A percentile compares a stretch with the other conserved stretches of the same genome.
Evolutionary conservation across 495 filamentous ascomycete genomes (phyloP).

Genomic region (Bombardia bombarda): DNA sequence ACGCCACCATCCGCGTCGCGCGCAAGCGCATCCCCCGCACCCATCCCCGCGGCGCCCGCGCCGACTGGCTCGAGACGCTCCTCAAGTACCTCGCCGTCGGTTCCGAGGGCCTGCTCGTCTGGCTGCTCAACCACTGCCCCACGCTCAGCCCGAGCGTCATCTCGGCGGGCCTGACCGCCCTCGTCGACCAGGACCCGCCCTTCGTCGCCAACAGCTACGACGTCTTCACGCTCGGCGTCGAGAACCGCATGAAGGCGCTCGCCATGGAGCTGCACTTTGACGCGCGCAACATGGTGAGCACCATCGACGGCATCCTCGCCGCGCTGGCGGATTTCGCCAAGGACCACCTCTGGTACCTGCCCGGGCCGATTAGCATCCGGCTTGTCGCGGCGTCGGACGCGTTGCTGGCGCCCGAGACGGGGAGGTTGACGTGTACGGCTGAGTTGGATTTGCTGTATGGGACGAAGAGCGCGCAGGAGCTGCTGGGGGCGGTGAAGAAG

Average conservation of each 20-base stretch:
- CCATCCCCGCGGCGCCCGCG: background rate
- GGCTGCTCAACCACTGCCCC: background rate
- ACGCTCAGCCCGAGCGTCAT: background rate
- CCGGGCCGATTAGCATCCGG: slow-evolving; percentile 6
- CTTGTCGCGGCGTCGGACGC: slow-evolving; percentile 6
- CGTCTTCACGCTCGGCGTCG: slow-evolving; percentile 7
- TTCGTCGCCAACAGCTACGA: slow-evolving; percentile 6
- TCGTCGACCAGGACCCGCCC: slow-evolving; percentile 4
- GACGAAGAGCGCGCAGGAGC: background rate
- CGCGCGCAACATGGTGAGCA: background rate
- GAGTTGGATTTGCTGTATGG: slow-evolving; percentile 8
- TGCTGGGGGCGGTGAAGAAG: slow-evolving; percentile 4
- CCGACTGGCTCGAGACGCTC: background rate
- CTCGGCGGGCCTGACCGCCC: background rate
- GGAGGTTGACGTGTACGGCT: slow-evolving; percentile 5
- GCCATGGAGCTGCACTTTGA: slow-evolving; percentile 11
- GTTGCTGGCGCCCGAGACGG: slow-evolving; percentile 7
- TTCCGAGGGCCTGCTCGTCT: background rate
- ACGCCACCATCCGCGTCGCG: slow-evolving; percentile 3
- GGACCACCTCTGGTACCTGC: slow-evolving; percentile 4
- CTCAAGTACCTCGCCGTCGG: slow-evolving; percentile 1
- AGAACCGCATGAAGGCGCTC: slow-evolving; percentile 3
- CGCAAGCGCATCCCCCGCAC: slow-evolving; percentile 1
- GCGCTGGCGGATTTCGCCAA: background rate
- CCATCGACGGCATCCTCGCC: slow-evolving; percentile 1